Percentiles rank a stretch among this genome's conserved stretches.
Evolutionary conservation across 148 eudicot genomes (phyloP).

Genomic region (Chenopodium suecicum): DNA sequence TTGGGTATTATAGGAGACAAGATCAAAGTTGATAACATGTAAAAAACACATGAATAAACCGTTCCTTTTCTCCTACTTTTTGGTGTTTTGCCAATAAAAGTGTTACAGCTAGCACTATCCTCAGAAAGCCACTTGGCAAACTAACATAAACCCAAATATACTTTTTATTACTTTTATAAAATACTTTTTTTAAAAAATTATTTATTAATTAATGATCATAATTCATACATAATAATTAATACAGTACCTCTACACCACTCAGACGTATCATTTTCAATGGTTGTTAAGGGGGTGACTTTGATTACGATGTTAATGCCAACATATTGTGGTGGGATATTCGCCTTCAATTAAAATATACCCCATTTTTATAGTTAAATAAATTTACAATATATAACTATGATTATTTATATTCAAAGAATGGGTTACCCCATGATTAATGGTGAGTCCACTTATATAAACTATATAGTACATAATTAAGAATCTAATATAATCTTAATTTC

Average conservation of each 20-base stretch:
- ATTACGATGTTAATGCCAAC: constrained; percentile 8
- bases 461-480: not conserved
- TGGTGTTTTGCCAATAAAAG: constrained; percentile 11
- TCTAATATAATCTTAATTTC: constrained; percentile 6
- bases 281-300: constrained; percentile 19
- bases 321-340: constrained; percentile 20
- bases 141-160: not conserved
- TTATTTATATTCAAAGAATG: not conserved
- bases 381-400: not conserved
- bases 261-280: constrained; percentile 23
- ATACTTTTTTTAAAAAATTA: too few species aligned
- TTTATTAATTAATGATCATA: not conserved
- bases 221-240: not conserved
- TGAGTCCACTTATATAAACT: not conserved
- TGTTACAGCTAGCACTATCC: constrained; percentile 6
- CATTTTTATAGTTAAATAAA: not conserved
- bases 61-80: constrained; percentile 1
- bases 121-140: constrained; percentile 16
- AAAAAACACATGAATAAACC: constrained; percentile 13
- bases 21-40: constrained; percentile 29
- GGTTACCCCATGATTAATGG: constrained; percentile 5
- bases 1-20: constrained; percentile 16
- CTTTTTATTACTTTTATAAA: not conserved
- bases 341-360: constrained; percentile 1
- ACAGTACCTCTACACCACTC: not conserved